Conservation (phyloP, 2,329 filamentous ascomycete species). For the Anisogramma anomala region DNA sequence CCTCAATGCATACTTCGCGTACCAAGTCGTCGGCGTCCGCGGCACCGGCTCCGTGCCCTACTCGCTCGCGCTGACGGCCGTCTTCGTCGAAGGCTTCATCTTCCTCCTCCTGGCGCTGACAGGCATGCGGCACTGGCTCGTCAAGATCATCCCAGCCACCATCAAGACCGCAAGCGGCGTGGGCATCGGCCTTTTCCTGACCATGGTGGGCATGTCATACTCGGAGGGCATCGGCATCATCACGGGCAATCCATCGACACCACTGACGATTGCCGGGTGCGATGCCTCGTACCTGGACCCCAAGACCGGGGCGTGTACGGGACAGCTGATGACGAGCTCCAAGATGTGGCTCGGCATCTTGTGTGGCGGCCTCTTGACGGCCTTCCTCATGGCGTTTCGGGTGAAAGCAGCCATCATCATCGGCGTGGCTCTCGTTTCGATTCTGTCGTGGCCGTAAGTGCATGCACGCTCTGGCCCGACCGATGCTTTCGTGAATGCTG, state of each 20-base stretch:
- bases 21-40: constrained; percentile 52
- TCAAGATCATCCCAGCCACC: constrained; percentile 51
- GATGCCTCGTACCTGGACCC: constrained; percentile 39
- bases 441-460: constrained; percentile 62
- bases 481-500: too few species aligned
- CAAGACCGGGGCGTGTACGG: constrained; percentile 38
- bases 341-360: constrained; percentile 79
- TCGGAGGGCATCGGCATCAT: constrained; percentile 73
- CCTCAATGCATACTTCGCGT: constrained; percentile 56
- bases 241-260: constrained; percentile 57
- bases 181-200: constrained; percentile 53
- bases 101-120: constrained; percentile 54
- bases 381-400: constrained; percentile 68
- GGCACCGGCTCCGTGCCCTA: constrained; percentile 47
- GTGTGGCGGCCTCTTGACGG: constrained; percentile 66
- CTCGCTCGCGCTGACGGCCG: constrained; percentile 47
- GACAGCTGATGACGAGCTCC: constrained; percentile 63
- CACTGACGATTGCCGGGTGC: constrained; percentile 68
- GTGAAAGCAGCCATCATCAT: constrained; percentile 66
- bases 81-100: constrained; percentile 54
- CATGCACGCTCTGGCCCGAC: background rate
- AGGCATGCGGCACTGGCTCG: constrained; percentile 62
- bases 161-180: constrained; percentile 56
- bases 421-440: constrained; percentile 59
- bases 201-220: constrained; percentile 59